Evolutionary conservation across 805 yeast species (phyloP).

Genomic region (Sugiyamaella smithiae): DNA sequence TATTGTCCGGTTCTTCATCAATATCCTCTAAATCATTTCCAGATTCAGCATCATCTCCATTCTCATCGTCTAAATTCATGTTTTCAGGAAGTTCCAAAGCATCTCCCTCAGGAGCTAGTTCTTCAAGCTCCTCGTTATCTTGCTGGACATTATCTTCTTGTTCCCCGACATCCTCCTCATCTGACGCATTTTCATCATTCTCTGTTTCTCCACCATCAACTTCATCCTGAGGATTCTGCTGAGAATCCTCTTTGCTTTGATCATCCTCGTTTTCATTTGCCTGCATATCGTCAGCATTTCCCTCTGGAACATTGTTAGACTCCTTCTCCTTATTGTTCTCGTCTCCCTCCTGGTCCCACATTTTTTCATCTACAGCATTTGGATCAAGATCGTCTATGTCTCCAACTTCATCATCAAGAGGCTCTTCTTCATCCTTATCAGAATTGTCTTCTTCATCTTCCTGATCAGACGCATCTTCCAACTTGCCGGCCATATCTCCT

Average conservation of each 20-base stretch:
- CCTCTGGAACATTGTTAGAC: constrained; percentile 61
- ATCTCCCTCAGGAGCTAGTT: constrained; percentile 77
- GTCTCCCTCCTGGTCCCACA: constrained; percentile 94
- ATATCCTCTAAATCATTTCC: constrained; percentile 35
- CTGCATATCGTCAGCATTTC: constrained; percentile 38
- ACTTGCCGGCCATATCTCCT: constrained; percentile 95
- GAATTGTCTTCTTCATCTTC: constrained; percentile 50
- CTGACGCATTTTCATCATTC: constrained; percentile 51
- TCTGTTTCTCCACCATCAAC: constrained; percentile 40
- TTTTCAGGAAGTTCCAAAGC: constrained; percentile 90
- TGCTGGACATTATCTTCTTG: constrained; percentile 82
- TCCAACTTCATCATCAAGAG: constrained; percentile 84
- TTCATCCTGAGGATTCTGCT: constrained; percentile 28
- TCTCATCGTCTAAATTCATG: constrained; percentile 71
- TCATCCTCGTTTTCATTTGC: constrained; percentile 26
- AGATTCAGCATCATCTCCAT: constrained; percentile 43
- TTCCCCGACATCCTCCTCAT: constrained; percentile 61
- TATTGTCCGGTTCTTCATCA: constrained; percentile 33
- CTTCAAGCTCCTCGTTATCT: constrained; percentile 68
- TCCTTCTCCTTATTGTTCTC: constrained; percentile 67
- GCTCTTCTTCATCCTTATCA: constrained; percentile 58
- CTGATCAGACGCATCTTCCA: constrained; percentile 75
- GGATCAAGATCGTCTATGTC: constrained; percentile 89
- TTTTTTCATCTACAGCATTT: constrained; percentile 91
- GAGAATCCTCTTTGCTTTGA: constrained; percentile 37